Conservation (phyloP, 768 basidiomycete species). For the Mycena vitilis region DNA sequence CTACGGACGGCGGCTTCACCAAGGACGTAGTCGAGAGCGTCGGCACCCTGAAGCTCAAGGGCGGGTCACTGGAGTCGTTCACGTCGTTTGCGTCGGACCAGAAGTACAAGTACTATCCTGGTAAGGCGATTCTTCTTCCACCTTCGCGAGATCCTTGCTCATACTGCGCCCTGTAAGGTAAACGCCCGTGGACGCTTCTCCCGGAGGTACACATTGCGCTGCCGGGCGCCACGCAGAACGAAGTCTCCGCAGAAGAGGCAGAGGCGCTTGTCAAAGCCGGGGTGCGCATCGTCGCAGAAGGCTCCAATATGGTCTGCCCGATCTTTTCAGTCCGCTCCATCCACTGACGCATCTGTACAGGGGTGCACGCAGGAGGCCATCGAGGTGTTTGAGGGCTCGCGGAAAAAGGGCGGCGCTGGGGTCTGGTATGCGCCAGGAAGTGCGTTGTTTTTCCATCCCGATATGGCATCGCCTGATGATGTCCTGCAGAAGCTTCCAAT, state of each 20-base stretch:
- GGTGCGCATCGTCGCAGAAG: conserved; percentile 78
- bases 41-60: conserved; percentile 65
- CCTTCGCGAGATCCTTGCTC: background rate
- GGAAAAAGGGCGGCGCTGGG: conserved; percentile 59
- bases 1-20: conserved; percentile 64
- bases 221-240: conserved; percentile 80
- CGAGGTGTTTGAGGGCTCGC: conserved; percentile 74
- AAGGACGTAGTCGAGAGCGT: conserved; percentile 65
- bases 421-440: conserved; percentile 84
- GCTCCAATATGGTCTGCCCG: conserved; percentile 70
- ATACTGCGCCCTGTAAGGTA: conserved; percentile 48
- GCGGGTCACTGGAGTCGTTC: conserved; percentile 56
- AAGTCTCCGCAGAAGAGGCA: conserved; percentile 76
- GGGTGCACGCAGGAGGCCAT: conserved; percentile 81
- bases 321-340: background rate
- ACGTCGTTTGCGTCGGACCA: conserved; percentile 44
- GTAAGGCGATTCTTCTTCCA: conserved; percentile 36
- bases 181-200: conserved; percentile 77
- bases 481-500: conserved; percentile 61
- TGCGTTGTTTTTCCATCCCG: conserved; percentile 41
- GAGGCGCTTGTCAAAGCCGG: conserved; percentile 77
- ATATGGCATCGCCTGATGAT: conserved; percentile 12
- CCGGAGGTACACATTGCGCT: conserved; percentile 72
- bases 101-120: conserved; percentile 63
- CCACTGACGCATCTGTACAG: conserved; percentile 37